Percentiles rank a stretch among this genome's conserved stretches.
Evolutionary conservation across 2,329 filamentous ascomycete genomes (phyloP).

Genomic region (Ceratocystis lukuohia): DNA sequence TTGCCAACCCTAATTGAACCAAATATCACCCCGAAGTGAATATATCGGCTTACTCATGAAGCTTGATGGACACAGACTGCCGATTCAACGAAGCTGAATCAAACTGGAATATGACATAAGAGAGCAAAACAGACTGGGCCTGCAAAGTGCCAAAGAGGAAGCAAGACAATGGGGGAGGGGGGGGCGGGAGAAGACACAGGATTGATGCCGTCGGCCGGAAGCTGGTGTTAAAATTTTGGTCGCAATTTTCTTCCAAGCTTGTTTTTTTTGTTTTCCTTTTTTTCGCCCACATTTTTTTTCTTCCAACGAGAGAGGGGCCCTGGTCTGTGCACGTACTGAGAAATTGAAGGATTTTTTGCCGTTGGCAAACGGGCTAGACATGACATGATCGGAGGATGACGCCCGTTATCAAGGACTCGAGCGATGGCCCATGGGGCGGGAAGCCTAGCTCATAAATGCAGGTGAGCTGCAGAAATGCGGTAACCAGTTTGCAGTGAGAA

Average conservation of each 20-base stretch:
- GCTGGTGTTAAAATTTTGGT: not conserved
- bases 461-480: no score
- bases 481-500: no score
- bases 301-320: not conserved
- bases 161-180: not conserved
- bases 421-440: not conserved
- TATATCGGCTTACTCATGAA: not conserved
- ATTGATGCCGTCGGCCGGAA: conserved; percentile 8
- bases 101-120: not conserved
- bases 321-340: not conserved
- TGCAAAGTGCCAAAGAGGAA: not conserved
- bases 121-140: not conserved
- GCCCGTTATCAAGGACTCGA: not conserved
- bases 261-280: not conserved
- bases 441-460: no score
- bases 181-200: not conserved
- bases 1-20: not conserved
- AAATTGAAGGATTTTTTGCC: conserved; percentile 2
- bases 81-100: not conserved
- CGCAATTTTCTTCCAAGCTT: not conserved
- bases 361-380: not conserved
- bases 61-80: not conserved
- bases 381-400: conserved; percentile 1
- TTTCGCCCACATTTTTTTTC: not conserved
- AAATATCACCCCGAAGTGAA: not conserved